Base-by-base conservation (phyloP, 2,329 filamentous ascomycete species). In the Exophiala bonariae region DNA sequence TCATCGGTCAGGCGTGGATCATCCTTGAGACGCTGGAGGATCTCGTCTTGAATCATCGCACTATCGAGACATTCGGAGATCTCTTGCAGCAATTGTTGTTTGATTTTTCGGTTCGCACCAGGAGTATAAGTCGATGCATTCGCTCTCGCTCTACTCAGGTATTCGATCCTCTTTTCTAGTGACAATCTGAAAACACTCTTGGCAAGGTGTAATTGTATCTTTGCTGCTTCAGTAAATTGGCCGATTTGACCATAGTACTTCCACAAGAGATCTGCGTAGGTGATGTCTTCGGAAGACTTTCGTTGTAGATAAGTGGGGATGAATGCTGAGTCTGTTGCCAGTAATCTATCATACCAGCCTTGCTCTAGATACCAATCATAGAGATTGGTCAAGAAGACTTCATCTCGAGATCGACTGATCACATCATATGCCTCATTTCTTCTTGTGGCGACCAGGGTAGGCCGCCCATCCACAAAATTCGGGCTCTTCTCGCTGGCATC, bases 321-420 rank as follows among this genome's bases (percentile, higher is more conserved):
- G 60, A 90, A 91, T 0, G 85, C 81, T 4, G 91, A 95, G 47
- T 91, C 81, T 41, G 93, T 89, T 28, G 86, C 83, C 26, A 99
- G 80, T 20, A 99, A 79, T 11, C 90, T 85, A 54, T 96, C 89
- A 8, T 82, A 86, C 83, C 88, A 91, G 14, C 87, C 86, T 64
- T 91, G 85, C 44, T 79, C 71, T 57, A 97, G 83, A 67, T 99
- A 99, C 92, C 93, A 99, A 61, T 96, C 91, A 65, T 96, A 99
- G n/a, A 99, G 77, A 60, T 89, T 89, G 52, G 89, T 95, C 65
- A 97, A 86, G 73, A 99, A 99, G 3, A 96, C 87, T 62, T 96
- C 89, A 58, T 99, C 93, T 11, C 85, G 80, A 0, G 92, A 95
- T 49, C 80, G 81, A 63, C 95, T 89, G 59, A 99, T 90, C 2